These are phyloP conservation scores for Sugiyamaella lignohabitans DNA, from an alignment of 805 yeast species.

Conservation along the genomic window DNA sequence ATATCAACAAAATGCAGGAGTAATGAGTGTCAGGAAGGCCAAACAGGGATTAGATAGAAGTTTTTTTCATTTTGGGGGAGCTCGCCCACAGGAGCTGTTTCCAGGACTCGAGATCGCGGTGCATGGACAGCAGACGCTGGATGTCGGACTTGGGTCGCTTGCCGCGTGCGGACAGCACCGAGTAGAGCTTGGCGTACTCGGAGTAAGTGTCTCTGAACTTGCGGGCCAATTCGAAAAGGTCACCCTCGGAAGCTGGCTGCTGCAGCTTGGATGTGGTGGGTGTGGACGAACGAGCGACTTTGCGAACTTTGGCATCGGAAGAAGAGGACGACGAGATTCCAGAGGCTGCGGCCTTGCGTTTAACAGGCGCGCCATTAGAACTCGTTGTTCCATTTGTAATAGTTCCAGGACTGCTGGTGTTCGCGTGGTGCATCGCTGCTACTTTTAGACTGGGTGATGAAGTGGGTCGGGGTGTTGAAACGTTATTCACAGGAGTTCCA, in stretches of 20 bases:
- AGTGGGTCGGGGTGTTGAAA: slow-evolving; percentile 10
- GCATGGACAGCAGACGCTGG: slow-evolving; percentile 43
- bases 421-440: no score
- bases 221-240: slow-evolving; percentile 39
- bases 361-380: slow-evolving; percentile 12
- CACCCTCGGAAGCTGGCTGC: slow-evolving; percentile 22
- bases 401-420: no score
- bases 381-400: neutral
- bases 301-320: slow-evolving; percentile 3
- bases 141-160: slow-evolving; percentile 24
- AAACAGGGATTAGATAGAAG: neutral
- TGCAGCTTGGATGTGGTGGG: slow-evolving; percentile 4
- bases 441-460: slow-evolving; percentile 3
- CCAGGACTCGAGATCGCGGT: slow-evolving; percentile 48
- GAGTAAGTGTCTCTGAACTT: slow-evolving; percentile 44
- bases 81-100: slow-evolving; percentile 50
- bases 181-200: slow-evolving; percentile 45
- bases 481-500: slow-evolving; percentile 7
- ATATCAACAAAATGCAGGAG: no score
- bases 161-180: slow-evolving; percentile 21
- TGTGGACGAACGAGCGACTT: slow-evolving; percentile 6
- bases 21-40: no score
- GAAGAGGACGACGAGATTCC: slow-evolving; percentile 5
- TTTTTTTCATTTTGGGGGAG: neutral
- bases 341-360: slow-evolving; percentile 10